phyloP scores from a whole-genome alignment of 257 asterid genomes.

The Plectranthus barbatus region DNA sequence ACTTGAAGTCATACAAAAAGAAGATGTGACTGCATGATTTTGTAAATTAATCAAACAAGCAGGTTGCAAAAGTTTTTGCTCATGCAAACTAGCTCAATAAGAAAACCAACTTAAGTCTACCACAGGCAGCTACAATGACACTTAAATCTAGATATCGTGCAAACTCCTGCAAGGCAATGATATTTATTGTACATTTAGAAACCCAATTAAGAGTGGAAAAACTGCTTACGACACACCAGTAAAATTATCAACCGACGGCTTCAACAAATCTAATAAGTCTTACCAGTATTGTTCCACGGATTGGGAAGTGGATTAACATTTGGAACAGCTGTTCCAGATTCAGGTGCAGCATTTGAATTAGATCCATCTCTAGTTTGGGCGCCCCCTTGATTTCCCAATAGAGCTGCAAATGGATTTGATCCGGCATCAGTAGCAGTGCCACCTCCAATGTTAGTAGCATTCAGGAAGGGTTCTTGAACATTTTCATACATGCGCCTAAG shows the following conservation, averaged over 20 bases:
- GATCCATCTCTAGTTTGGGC: slow-evolving; percentile 36
- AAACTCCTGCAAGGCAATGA: neutral
- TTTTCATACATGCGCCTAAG: slow-evolving; percentile 68
- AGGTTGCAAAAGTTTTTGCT: neutral
- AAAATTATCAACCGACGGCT: neutral
- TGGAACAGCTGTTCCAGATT: slow-evolving; percentile 40
- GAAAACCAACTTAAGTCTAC: neutral
- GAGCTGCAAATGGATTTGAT: slow-evolving; percentile 51
- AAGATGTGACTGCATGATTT: neutral
- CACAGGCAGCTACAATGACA: neutral
- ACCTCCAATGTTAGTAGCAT: slow-evolving; percentile 45
- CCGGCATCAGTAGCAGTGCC: slow-evolving; percentile 31
- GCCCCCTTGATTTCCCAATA: slow-evolving; percentile 45
- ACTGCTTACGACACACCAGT: neutral
- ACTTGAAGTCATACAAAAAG: neutral
- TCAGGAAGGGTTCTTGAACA: slow-evolving; percentile 59
- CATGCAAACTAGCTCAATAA: neutral
- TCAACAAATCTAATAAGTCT: slow-evolving; percentile 2
- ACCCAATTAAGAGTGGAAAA: neutral
- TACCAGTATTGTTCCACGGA: slow-evolving; percentile 50
- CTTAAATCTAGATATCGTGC: neutral
- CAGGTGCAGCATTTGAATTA: slow-evolving; percentile 36
- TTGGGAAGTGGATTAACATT: slow-evolving; percentile 60
- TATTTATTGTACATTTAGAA: neutral
- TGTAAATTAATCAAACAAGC: neutral